A percentile compares a stretch with the other conserved stretches of the same genome.
phyloP scores from a whole-genome alignment of 192 early-diverging fungal genomes.

The Coemansia sp. region DNA sequence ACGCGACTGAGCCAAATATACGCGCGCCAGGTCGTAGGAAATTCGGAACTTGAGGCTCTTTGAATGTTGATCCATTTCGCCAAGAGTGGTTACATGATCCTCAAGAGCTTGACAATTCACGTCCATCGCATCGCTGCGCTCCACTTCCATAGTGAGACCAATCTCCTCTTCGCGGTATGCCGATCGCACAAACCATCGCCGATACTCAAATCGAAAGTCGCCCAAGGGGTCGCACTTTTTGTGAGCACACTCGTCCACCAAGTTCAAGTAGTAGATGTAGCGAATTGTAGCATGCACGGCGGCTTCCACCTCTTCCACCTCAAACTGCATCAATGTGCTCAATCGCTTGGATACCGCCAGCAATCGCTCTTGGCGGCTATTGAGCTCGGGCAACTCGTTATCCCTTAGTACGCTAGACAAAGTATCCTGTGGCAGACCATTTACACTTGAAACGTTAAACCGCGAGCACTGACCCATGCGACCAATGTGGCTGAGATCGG shows the following conservation, averaged over 20 bases:
- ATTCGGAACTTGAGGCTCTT: background rate
- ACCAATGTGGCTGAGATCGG: background rate
- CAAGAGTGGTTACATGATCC: background rate
- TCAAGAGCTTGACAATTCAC: constrained; percentile 2
- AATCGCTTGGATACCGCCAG: constrained; percentile 11
- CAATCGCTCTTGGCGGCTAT: constrained; percentile 17
- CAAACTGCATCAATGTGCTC: constrained; percentile 9
- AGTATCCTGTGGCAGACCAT: constrained; percentile 10
- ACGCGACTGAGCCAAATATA: constrained; percentile 18
- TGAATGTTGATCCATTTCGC: background rate
- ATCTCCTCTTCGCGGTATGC: constrained; percentile 39
- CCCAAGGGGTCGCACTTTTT: background rate
- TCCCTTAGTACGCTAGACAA: constrained; percentile 7
- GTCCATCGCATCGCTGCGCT: constrained; percentile 6
- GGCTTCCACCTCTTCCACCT: constrained; percentile 26
- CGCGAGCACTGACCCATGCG: constrained; percentile 30
- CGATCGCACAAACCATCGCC: constrained; percentile 31
- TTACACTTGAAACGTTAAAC: constrained; percentile 8
- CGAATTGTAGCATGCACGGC: constrained; percentile 29
- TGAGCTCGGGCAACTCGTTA: constrained; percentile 13
- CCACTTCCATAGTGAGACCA: constrained; percentile 14
- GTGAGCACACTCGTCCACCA: constrained; percentile 2
- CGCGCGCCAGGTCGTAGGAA: constrained; percentile 28
- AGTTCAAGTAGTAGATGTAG: constrained; percentile 29
- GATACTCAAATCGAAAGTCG: constrained; percentile 8